Evolutionary conservation across 1,139 yeast species (phyloP).

Genomic region (Protomyces arabidopsidicola): DNA sequence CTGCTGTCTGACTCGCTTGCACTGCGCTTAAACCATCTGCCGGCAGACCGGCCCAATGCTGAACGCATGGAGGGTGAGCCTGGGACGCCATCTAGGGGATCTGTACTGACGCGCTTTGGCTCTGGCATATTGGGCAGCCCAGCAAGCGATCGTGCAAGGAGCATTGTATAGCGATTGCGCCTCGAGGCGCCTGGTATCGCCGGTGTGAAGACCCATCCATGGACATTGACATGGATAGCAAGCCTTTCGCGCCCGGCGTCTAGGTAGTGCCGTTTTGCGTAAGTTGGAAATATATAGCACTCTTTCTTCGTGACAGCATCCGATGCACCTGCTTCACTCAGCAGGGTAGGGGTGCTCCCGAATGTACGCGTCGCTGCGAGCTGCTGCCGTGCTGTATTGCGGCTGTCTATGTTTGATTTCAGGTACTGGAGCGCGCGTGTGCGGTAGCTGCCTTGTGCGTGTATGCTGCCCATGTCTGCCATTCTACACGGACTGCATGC

Average conservation of each 20-base stretch:
- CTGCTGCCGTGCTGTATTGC: background rate
- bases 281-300: background rate
- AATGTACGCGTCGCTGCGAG: background rate
- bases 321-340: background rate
- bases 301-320: background rate
- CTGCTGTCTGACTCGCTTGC: background rate
- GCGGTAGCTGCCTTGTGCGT: background rate
- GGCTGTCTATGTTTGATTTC: background rate
- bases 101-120: background rate
- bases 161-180: conserved; percentile 31
- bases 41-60: background rate
- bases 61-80: background rate
- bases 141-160: conserved; percentile 32
- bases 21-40: background rate
- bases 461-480: background rate
- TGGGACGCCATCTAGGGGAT: background rate
- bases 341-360: background rate
- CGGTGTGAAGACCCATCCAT: conserved; percentile 33
- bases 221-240: conserved; percentile 30
- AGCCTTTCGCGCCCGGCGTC: background rate
- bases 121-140: conserved; percentile 31
- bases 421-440: background rate
- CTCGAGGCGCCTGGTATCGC: conserved; percentile 30
- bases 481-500: background rate
- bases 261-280: background rate